These are phyloP conservation scores for Lepidopterella palustris DNA, from an alignment of 495 filamentous ascomycete genomes.

Conservation along the genomic window DNA sequence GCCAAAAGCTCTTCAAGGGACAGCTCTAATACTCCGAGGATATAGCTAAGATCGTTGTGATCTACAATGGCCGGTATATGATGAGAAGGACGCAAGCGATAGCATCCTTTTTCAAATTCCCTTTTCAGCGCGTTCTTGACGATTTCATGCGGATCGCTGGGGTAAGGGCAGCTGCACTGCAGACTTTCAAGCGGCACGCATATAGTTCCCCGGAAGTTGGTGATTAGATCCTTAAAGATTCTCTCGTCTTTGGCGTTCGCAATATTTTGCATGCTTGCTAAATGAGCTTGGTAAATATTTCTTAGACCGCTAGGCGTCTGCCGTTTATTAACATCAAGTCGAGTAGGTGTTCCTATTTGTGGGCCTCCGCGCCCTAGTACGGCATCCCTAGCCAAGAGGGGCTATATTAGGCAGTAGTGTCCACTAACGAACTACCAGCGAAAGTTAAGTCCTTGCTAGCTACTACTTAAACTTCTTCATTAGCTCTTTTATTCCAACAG, in stretches of 20 bases:
- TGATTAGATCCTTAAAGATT: not conserved
- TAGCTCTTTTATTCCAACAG: not conserved
- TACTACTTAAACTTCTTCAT: not conserved
- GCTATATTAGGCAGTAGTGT: no score
- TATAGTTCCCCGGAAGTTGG: not conserved
- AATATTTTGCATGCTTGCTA: not conserved
- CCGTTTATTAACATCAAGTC: not conserved
- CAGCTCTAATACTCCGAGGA: not conserved
- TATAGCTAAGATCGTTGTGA: not conserved
- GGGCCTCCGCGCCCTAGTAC: not conserved
- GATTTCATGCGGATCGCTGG: not conserved
- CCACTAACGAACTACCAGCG: no score
- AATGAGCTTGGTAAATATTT: not conserved
- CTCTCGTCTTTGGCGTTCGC: not conserved
- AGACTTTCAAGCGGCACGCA: not conserved
- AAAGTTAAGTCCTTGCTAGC: no score
- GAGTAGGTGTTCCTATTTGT: not conserved
- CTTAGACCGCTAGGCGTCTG: not conserved
- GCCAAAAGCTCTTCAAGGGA: not conserved
- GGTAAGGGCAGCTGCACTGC: not conserved
- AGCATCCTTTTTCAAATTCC: not conserved
- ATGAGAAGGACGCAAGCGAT: not conserved
- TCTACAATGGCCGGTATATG: not conserved
- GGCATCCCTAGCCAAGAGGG: not conserved
- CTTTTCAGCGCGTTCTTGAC: not conserved